phyloP scores from a whole-genome alignment of 2,329 filamentous ascomycete species.

The Didymella glomerata region DNA sequence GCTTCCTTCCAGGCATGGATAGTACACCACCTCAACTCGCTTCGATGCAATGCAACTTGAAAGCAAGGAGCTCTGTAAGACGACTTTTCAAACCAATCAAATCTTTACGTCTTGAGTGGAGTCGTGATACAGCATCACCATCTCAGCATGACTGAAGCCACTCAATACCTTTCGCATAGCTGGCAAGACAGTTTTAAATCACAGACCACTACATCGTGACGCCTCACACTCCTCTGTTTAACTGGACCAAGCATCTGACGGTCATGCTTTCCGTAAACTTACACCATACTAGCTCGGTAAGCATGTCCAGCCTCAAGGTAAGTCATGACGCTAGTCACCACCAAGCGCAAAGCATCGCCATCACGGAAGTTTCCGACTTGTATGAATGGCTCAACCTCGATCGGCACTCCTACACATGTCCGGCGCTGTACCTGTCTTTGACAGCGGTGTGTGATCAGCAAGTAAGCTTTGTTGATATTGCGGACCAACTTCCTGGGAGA shows the following conservation, averaged over 20 bases:
- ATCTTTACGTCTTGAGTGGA: background rate
- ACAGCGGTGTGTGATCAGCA: background rate
- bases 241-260: constrained; percentile 3
- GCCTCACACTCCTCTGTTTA: background rate
- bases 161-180: background rate
- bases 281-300: background rate
- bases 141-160: background rate
- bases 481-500: too few species aligned
- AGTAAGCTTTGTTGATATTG: background rate
- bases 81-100: background rate
- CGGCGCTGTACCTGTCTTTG: background rate
- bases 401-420: constrained; percentile 11
- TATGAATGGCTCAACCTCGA: background rate
- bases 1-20: background rate
- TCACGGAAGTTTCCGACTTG: background rate
- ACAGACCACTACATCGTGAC: background rate
- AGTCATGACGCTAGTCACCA: background rate
- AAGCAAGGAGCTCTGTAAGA: background rate
- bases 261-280: background rate
- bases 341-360: background rate
- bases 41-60: background rate
- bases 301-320: background rate
- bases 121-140: background rate
- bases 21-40: background rate
- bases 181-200: background rate